Conservation (phyloP, 169 alveolate genomes). For the Cryptosporidium muris region DNA sequence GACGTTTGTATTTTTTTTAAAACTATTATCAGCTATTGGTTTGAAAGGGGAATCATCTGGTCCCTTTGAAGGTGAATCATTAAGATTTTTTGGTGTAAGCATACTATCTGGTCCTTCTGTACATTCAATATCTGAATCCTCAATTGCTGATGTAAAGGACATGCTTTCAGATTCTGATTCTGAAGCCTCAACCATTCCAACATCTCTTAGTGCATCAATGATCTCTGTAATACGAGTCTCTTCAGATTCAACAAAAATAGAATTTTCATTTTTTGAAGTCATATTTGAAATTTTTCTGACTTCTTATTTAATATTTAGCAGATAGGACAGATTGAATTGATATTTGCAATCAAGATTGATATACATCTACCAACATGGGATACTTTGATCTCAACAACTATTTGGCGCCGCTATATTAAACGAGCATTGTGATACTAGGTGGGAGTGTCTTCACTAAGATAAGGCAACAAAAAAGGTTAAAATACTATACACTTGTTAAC, state of each 20-base stretch:
- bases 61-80: slow-evolving; percentile 22
- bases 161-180: slow-evolving; percentile 64
- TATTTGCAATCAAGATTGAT: too few relatives aligned
- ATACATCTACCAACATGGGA: too few relatives aligned
- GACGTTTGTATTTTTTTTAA: slow-evolving; percentile 5
- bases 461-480: too few relatives aligned
- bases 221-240: slow-evolving; percentile 48
- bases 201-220: slow-evolving; percentile 55
- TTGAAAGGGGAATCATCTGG: background rate
- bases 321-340: too few relatives aligned
- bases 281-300: too few relatives aligned
- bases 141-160: slow-evolving; percentile 60
- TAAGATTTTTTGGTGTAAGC: background rate
- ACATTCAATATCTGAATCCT: slow-evolving; percentile 60
- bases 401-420: too few relatives aligned
- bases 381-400: too few relatives aligned
- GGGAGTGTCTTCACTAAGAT: too few relatives aligned
- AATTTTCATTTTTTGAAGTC: too few relatives aligned
- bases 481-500: too few relatives aligned
- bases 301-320: too few relatives aligned
- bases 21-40: background rate
- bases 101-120: slow-evolving; percentile 34
- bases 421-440: too few relatives aligned
- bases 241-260: background rate
- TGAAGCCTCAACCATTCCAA: slow-evolving; percentile 31